Base-by-base conservation (phyloP, 164 flowering plant genomes). In the Aristolochia californica region DNA sequence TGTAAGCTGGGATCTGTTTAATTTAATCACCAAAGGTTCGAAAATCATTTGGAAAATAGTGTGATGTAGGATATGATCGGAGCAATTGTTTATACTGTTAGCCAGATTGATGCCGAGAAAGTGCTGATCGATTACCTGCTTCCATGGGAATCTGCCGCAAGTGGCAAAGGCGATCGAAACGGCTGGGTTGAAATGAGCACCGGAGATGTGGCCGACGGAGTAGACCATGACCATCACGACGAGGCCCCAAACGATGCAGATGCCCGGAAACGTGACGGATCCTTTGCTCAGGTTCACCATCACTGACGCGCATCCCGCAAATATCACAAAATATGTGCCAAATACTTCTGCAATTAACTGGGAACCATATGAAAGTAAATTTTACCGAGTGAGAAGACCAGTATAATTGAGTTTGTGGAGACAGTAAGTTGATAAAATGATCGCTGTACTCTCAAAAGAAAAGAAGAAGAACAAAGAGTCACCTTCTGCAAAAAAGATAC, bases 171-270 rank as follows among this genome's bases (percentile, higher is more conserved):
- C 81, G 48, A 82, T 67, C 65, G 87, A 78, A 55, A 82, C 87
- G 0, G 87, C 83, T 1, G 87, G 87, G 55, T 82, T 80, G 55
- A 82, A 75, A 53, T 82, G 87, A 24, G 84, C 82, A 20, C 87
- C 87, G 34, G 87, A 82, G 62, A 82, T 77, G 60, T 82, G 87
- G 11, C 87, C 87, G 22, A 78, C 67, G 0, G 87, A 70, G 68
- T 80, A 82, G 43, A 77, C 65, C 76, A 83, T 56, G 27, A 75
- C 80, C 84, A 78, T 80, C 34, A 80, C 81, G 11, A 55, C 78
- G 13, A 80, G 63, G 5, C 88, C 88, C 83, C 83, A 83, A 1
- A 62, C 73, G 0, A 78, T 59, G 17, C 76, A 53, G 12, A 78
- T 70, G 15, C 84, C 88, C 0, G 81, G 84, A 22, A 68, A 66